Base-by-base conservation (phyloP, 139 green algal genomes). In the Nannochloris sp. region DNA sequence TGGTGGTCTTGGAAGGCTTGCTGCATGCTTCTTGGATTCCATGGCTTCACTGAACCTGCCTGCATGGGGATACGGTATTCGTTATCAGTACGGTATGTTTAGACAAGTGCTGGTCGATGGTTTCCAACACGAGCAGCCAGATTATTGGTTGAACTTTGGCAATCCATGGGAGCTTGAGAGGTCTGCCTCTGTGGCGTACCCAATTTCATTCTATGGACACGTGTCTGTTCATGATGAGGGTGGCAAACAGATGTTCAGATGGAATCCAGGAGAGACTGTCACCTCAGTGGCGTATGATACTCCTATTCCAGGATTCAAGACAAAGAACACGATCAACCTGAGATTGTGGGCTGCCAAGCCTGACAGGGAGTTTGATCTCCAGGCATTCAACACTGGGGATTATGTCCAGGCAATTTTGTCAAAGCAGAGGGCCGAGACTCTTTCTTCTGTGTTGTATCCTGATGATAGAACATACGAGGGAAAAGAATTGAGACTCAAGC, bases 41-140 rank as follows among this genome's bases (percentile, higher is more conserved):
- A 96, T 99, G 72, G 94, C 94, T 14, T 94, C 89, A 0, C 78
- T 96, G 25, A 88, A 96, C 75, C 87, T 99, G 69, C 94, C 94
- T 6, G 94, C 84, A 26, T 98, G 94, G 91, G 94, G 94, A 33
- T 99, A 99, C 59, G 94, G 94, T 67, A 97, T 99, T 62, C 83
- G 94, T 10, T 99, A 99, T 76, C 85, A 92, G 69, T 98, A 98
- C 66, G 92, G 92, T 46, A 97, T 97, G 92, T 97, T 98, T 70
- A 81, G 89, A 62, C 79, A 97, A 86, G 81, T 61, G 49, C 88
- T 97, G 33, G 57, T 87, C 23, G 82, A 94, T 60, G 88, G 89
- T 12, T 92, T 95, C 70, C 92, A 98, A 79, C 84, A 93, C 61
- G 92, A 97, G 79, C 79, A 92, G 72, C 92, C 92, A 36, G 92